A percentile compares a stretch with the other conserved stretches of the same genome.
These are phyloP conservation scores for Cutaneotrichosporon cutaneum DNA, from an alignment of 1,284 basidiomycete genomes.

Conservation along the genomic window DNA sequence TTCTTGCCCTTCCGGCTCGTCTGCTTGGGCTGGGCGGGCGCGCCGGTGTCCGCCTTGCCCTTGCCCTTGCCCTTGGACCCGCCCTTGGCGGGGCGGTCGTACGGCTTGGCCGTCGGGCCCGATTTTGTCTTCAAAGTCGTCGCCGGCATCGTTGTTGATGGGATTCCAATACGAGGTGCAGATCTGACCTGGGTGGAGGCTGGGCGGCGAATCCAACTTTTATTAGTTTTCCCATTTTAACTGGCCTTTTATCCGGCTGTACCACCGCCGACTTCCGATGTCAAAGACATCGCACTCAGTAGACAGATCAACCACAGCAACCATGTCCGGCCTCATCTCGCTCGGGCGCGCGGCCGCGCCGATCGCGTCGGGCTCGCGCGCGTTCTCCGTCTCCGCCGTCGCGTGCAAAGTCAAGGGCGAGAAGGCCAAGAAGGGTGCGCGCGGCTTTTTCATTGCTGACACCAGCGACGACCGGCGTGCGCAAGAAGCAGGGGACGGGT, in stretches of 20 bases:
- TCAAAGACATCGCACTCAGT: not conserved
- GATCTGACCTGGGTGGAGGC: not conserved
- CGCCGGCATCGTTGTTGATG: constrained; percentile 14
- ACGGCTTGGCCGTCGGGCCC: constrained; percentile 18
- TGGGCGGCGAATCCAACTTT: constrained; percentile 11
- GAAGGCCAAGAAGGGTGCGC: constrained; percentile 18
- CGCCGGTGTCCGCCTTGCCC: no score
- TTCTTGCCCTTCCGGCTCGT: constrained; percentile 82
- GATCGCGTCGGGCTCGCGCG: constrained; percentile 25
- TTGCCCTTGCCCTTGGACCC: constrained; percentile 26
- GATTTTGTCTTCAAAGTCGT: constrained; percentile 10
- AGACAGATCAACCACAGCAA: not conserved
- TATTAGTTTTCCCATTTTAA: constrained; percentile 11
- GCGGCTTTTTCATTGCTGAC: constrained; percentile 1
- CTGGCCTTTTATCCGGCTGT: constrained; percentile 15
- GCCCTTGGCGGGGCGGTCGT: constrained; percentile 24
- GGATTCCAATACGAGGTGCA: not conserved
- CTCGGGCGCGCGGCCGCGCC: constrained; percentile 10
- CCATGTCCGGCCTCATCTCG: constrained; percentile 23
- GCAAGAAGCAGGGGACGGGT: constrained; percentile 1
- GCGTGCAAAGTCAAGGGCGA: constrained; percentile 12
- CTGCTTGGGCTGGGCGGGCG: constrained; percentile 67
- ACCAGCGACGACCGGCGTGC: not conserved
- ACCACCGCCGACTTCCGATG: not conserved
- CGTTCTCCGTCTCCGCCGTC: constrained; percentile 24